A percentile compares a stretch with the other conserved stretches of the same genome.
Evolutionary conservation across 495 filamentous ascomycete genomes (phyloP).

Genomic region (Daldinia caldariorum): DNA sequence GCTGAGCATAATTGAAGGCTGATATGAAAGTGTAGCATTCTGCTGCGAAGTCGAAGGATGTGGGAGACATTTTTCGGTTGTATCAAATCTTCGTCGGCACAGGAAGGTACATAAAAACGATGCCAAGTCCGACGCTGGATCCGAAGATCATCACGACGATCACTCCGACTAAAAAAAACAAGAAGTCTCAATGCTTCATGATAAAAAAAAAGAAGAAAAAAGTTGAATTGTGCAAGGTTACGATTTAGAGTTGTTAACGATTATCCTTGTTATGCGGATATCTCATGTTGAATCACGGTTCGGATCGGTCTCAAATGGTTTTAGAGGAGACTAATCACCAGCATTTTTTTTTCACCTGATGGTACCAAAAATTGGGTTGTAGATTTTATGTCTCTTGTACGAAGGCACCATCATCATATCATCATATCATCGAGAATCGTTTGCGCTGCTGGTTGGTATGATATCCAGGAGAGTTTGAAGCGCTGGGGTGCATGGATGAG

Average conservation of each 20-base stretch:
- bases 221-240: constrained; percentile 39
- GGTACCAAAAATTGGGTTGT: constrained; percentile 40
- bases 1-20: constrained; percentile 40
- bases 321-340: constrained; percentile 43
- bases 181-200: constrained; percentile 34
- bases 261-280: constrained; percentile 42
- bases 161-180: constrained; percentile 55
- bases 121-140: constrained; percentile 61
- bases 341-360: constrained; percentile 38
- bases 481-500: constrained; percentile 45
- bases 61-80: constrained; percentile 96
- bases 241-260: constrained; percentile 41
- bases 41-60: constrained; percentile 95
- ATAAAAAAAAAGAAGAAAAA: constrained; percentile 37
- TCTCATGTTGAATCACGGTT: constrained; percentile 41
- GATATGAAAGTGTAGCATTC: constrained; percentile 71
- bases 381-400: constrained; percentile 37
- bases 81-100: constrained; percentile 94
- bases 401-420: constrained; percentile 31
- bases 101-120: constrained; percentile 97
- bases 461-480: constrained; percentile 46
- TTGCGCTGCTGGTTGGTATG: constrained; percentile 42
- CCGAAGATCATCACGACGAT: constrained; percentile 61
- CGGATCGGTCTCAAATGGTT: constrained; percentile 37
- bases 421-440: constrained; percentile 30